phyloP scores from a whole-genome alignment of 352 stramenopile genomes.

The Discostella stelligera region DNA sequence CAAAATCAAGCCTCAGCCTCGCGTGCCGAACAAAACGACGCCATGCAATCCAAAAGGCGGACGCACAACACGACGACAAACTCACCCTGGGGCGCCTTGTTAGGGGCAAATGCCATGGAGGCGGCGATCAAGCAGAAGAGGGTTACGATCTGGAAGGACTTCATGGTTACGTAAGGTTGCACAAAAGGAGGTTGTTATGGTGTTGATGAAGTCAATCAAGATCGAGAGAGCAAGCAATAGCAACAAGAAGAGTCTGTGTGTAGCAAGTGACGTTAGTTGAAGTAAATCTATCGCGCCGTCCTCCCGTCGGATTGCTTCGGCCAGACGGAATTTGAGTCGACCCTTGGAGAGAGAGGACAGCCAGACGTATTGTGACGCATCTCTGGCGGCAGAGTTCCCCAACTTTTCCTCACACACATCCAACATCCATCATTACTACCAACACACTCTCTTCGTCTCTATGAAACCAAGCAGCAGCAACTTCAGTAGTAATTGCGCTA shows the following conservation, averaged over 20 bases:
- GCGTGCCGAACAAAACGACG: no score
- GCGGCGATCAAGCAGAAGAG: constrained; percentile 68
- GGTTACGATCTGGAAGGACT: constrained; percentile 78
- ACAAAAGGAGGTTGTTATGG: background rate
- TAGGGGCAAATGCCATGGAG: constrained; percentile 75
- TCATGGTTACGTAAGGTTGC: constrained; percentile 59
- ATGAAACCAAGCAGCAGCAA: no score
- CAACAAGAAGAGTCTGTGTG: no score
- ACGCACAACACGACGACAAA: constrained; percentile 13
- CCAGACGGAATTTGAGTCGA: background rate
- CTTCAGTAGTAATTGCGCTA: no score
- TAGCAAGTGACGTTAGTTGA: constrained; percentile 15
- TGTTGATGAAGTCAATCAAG: background rate
- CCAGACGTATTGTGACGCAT: background rate
- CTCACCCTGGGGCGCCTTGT: constrained; percentile 62
- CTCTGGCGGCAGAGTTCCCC: no score
- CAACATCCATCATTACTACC: background rate
- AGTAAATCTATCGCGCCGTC: background rate
- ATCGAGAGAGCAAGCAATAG: background rate
- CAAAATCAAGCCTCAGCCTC: no score
- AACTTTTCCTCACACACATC: no score
- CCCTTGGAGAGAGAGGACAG: background rate
- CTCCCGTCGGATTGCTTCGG: background rate
- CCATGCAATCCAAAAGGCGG: background rate
- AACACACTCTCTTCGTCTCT: background rate